Base-by-base conservation (phyloP, 306 rosid genomes). In the Ochetophila trinervis region DNA sequence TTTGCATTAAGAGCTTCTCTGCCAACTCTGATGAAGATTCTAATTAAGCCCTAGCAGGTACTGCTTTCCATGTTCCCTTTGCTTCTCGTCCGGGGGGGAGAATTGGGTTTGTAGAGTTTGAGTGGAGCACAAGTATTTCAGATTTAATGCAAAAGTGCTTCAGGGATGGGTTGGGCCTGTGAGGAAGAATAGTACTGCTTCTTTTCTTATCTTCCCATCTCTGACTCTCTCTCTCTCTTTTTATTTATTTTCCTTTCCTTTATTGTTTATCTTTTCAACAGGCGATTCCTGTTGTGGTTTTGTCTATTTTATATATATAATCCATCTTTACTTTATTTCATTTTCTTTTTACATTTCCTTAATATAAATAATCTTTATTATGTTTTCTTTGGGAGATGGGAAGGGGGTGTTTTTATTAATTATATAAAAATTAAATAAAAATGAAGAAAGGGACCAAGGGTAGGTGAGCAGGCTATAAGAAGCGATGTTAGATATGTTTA, bases 401-500 rank as follows among this genome's bases (percentile, higher is more conserved):
- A 61, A 60, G 35, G 44, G 35, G 15, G 22, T 32, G 22, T 12
- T 16, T 34, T 55, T n/a, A 44, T 63, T 71, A 67, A 37, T 55
- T 12, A 37, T 19, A 69, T 71, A 63, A 42, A 34, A 48, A 63
- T 23, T 48, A 34, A 48, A 63, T 23, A 58, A 70, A 47, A 36
- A 62, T 17, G 2, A 30, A 12, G 30, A 5, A 27, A 60, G 76
- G 44, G 7, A 24, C 42, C n/a, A n/a, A n/a, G 67, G 68, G 84
- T 77, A 80, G 91, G 86, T 81, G 92, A 76, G 76, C 86, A 75
- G 83, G 79, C 87, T 89, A 93, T 84, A 89, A 85, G 85, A 70
- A 66, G 80, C 61, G 87, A 72, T 73, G 81, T 34, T 79, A 37
- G 74, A 30, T 79, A 48, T 66, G 60, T 63, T 67, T 72, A 59